Conservation (phyloP, 2,329 filamentous ascomycete species). For the Ceratocystis ficicola region DNA sequence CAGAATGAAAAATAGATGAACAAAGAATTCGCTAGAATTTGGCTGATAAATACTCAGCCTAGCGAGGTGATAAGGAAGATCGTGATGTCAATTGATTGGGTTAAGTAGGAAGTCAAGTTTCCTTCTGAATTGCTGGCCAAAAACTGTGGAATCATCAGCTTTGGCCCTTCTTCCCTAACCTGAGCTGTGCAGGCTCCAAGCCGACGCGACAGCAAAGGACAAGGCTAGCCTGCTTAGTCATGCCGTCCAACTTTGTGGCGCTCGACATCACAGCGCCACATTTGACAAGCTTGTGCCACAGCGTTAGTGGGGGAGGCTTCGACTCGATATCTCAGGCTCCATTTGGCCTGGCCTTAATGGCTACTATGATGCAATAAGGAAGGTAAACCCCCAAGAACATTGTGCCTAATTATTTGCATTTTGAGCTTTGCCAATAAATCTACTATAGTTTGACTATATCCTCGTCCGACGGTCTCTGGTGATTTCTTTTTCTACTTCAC, state of each 20-base stretch:
- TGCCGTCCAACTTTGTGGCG: neutral
- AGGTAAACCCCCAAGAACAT: neutral
- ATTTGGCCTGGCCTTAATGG: neutral
- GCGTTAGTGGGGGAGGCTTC: neutral
- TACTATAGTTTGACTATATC: neutral
- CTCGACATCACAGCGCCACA: neutral
- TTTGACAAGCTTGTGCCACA: conserved; percentile 8
- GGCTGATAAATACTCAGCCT: neutral
- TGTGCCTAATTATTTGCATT: neutral
- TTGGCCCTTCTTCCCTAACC: neutral
- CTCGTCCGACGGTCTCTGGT: neutral
- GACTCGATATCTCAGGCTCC: neutral
- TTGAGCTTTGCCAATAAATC: neutral
- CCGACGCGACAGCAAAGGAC: conserved; percentile 19
- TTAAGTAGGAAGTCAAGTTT: neutral
- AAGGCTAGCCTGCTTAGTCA: conserved; percentile 14
- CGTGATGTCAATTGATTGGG: neutral
- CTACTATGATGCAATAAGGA: conserved; percentile 4
- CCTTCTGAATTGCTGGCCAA: neutral
- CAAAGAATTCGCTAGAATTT: neutral
- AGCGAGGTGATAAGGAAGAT: neutral
- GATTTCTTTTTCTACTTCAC: neutral
- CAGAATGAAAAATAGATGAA: neutral
- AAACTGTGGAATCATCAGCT: conserved; percentile 8
- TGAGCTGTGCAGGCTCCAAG: conserved; percentile 19